phyloP scores from a whole-genome alignment of 805 yeast species.

The Cyberlindnera nakhonratchasimensis region DNA sequence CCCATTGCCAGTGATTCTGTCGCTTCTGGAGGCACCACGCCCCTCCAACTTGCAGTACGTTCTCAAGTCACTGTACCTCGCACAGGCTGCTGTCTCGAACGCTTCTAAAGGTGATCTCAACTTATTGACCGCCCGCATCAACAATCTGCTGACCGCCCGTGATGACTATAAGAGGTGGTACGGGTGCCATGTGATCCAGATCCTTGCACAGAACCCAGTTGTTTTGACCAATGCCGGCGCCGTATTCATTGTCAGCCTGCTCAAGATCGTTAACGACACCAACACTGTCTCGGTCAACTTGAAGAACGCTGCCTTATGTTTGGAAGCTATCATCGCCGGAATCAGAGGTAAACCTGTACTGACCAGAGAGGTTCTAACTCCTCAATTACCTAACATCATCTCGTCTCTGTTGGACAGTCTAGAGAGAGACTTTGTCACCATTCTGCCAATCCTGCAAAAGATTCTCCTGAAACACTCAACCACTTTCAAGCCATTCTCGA shows the following conservation, averaged over 20 bases:
- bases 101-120: constrained; percentile 48
- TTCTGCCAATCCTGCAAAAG: constrained; percentile 39
- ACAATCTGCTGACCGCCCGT: constrained; percentile 33
- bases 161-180: constrained; percentile 34
- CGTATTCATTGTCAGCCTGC: constrained; percentile 33
- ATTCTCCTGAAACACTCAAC: constrained; percentile 62
- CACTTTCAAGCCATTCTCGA: constrained; percentile 75
- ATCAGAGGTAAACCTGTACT: constrained; percentile 80
- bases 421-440: constrained; percentile 31
- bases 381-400: constrained; percentile 65
- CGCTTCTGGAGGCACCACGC: constrained; percentile 20
- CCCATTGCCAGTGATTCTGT: constrained; percentile 23
- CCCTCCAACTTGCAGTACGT: constrained; percentile 22
- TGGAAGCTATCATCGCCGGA: constrained; percentile 33
- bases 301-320: constrained; percentile 30
- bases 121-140: constrained; percentile 42
- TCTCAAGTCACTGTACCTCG: constrained; percentile 21
- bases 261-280: constrained; percentile 33
- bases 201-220: constrained; percentile 24
- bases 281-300: constrained; percentile 32
- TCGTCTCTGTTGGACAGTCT: constrained; percentile 46
- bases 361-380: constrained; percentile 79
- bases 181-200: constrained; percentile 33
- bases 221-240: constrained; percentile 36
- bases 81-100: constrained; percentile 32